phyloP scores from a whole-genome alignment of 1,139 yeast species.

The Yamadazyma trypodendri region DNA sequence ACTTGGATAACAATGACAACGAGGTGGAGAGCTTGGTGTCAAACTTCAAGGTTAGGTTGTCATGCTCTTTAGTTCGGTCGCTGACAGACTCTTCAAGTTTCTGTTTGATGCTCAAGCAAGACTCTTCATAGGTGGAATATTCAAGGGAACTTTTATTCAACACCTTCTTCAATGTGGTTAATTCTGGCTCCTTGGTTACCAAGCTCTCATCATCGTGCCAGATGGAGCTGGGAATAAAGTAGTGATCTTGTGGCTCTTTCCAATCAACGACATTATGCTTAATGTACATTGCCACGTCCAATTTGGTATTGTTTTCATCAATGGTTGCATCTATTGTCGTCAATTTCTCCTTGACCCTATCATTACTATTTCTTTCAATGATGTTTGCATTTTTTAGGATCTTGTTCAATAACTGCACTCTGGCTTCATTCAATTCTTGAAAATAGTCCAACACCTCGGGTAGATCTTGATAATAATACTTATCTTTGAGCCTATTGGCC shows the following conservation, averaged over 20 bases:
- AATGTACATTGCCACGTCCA: constrained; percentile 89
- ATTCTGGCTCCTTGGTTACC: constrained; percentile 60
- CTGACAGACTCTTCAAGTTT: constrained; percentile 48
- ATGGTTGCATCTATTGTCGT: constrained; percentile 57
- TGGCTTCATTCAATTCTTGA: constrained; percentile 81
- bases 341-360: constrained; percentile 52
- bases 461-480: constrained; percentile 87
- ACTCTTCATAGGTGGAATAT: constrained; percentile 43
- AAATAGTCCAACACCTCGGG: constrained; percentile 87
- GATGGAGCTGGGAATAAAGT: constrained; percentile 82
- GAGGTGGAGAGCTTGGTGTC: constrained; percentile 59
- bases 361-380: constrained; percentile 60
- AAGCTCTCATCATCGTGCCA: constrained; percentile 97
- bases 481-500: constrained; percentile 89
- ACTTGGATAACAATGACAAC: constrained; percentile 55
- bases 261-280: constrained; percentile 78
- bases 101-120: constrained; percentile 50
- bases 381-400: constrained; percentile 64
- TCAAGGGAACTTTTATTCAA: constrained; percentile 50
- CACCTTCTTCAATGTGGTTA: constrained; percentile 60
- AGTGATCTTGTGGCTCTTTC: constrained; percentile 85
- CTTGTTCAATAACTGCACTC: constrained; percentile 70
- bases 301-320: constrained; percentile 66
- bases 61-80: constrained; percentile 31
- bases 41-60: constrained; percentile 40